Evolutionary conservation across 768 basidiomycete species (phyloP).

Genomic region (Suillus bovinus): DNA sequence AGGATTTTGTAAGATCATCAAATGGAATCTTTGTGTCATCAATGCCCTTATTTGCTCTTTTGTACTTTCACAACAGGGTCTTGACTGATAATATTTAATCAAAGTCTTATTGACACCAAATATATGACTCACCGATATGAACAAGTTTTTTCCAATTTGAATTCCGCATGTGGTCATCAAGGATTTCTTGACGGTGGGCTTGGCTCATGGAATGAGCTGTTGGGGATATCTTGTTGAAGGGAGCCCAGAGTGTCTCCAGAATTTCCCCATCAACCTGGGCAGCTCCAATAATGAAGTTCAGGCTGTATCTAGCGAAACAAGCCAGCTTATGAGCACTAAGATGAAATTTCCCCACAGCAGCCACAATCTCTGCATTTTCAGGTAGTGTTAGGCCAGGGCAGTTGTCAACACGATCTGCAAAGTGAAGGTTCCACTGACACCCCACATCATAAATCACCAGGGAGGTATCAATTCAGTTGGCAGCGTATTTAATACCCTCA

Average conservation of each 20-base stretch:
- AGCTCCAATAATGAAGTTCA: constrained; percentile 25
- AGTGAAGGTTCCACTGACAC: constrained; percentile 32
- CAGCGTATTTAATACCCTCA: constrained; percentile 16
- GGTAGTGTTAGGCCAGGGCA: no score
- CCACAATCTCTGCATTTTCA: no score
- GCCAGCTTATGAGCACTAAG: constrained; percentile 23
- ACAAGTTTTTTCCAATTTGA: no score
- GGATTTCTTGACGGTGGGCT: constrained; percentile 18
- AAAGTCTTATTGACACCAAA: no score
- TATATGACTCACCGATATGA: no score
- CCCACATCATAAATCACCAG: constrained; percentile 32
- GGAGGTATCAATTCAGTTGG: background rate
- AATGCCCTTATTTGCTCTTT: no score
- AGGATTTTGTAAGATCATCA: constrained; percentile 2
- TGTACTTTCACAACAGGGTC: no score
- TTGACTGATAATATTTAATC: no score
- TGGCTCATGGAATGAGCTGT: background rate
- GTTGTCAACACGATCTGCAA: no score
- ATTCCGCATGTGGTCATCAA: constrained; percentile 35
- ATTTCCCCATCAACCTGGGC: constrained; percentile 31
- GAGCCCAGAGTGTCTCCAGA: constrained; percentile 33
- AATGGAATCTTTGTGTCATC: constrained; percentile 6
- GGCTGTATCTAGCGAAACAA: constrained; percentile 25
- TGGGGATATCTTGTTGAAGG: constrained; percentile 24
- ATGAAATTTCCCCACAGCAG: no score